Conservation (phyloP, 306 rosid genomes). For the Fagus crenata region DNA sequence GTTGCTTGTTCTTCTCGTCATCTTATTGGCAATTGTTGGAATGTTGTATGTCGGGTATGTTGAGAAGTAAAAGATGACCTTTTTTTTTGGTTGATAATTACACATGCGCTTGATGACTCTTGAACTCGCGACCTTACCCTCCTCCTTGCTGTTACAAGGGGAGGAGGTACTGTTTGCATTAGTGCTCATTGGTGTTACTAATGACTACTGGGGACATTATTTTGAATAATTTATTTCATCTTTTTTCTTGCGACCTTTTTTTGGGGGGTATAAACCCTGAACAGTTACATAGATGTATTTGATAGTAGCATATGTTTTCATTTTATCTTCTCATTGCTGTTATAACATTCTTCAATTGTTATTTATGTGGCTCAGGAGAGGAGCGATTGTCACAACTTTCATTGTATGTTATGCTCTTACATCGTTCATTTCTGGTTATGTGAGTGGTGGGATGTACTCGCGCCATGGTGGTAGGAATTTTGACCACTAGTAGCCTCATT, state of each 20-base stretch:
- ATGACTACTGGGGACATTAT: slow-evolving; percentile 21
- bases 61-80: not conserved
- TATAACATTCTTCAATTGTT: not conserved
- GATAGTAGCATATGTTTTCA: slow-evolving; percentile 12
- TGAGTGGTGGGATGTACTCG: slow-evolving; percentile 99
- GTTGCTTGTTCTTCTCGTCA: slow-evolving; percentile 91
- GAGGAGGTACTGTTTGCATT: no score
- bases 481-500: not conserved
- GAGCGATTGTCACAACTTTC: slow-evolving; percentile 98
- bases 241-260: not conserved
- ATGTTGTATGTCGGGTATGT: slow-evolving; percentile 94
- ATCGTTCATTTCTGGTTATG: slow-evolving; percentile 96
- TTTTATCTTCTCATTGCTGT: not conserved
- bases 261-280: slow-evolving; percentile 15
- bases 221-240: slow-evolving; percentile 14
- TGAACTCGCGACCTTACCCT: slow-evolving; percentile 6
- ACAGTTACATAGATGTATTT: not conserved
- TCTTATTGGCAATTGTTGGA: slow-evolving; percentile 95
- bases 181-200: not conserved
- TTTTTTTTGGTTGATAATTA: not conserved
- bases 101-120: not conserved
- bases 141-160: no score
- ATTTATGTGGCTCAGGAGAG: slow-evolving; percentile 65
- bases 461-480: slow-evolving; percentile 76
- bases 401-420: slow-evolving; percentile 98